Evolutionary conservation across 2,329 filamentous ascomycete species (phyloP).

Genomic region (Botrytis tulipae): DNA sequence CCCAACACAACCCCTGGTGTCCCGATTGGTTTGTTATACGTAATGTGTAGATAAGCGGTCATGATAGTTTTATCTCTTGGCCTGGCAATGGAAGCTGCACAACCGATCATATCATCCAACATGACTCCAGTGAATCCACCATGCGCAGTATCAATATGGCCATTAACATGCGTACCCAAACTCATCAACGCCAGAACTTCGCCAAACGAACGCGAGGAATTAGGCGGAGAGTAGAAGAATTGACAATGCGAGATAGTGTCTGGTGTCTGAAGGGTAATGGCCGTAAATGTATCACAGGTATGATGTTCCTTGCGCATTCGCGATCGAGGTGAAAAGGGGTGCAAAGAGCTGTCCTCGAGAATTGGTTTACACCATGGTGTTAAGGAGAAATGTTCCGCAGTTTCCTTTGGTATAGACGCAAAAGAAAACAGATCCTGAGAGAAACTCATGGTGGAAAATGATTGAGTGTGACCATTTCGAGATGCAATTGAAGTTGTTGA

Average conservation of each 20-base stretch:
- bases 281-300: conserved; percentile 26
- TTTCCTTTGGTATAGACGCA: conserved; percentile 14
- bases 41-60: conserved; percentile 55
- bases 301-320: conserved; percentile 8
- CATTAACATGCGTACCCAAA: conserved; percentile 54
- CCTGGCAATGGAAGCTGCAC: conserved; percentile 20
- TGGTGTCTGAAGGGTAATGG: neutral
- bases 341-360: conserved; percentile 27
- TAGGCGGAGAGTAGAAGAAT: conserved; percentile 24
- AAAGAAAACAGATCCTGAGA: neutral
- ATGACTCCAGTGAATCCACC: conserved; percentile 58
- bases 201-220: conserved; percentile 4
- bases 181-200: conserved; percentile 29
- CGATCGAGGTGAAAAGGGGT: conserved; percentile 24
- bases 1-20: conserved; percentile 51
- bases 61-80: conserved; percentile 29
- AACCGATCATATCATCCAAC: conserved; percentile 54
- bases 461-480: neutral
- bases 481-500: conserved; percentile 1
- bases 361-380: conserved; percentile 26
- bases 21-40: conserved; percentile 51
- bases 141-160: conserved; percentile 54
- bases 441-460: conserved; percentile 6
- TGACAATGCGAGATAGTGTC: conserved; percentile 31
- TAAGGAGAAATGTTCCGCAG: conserved; percentile 24